Base-by-base conservation (phyloP, 2,329 filamentous ascomycete species). In the Fusarium burgessii region DNA sequence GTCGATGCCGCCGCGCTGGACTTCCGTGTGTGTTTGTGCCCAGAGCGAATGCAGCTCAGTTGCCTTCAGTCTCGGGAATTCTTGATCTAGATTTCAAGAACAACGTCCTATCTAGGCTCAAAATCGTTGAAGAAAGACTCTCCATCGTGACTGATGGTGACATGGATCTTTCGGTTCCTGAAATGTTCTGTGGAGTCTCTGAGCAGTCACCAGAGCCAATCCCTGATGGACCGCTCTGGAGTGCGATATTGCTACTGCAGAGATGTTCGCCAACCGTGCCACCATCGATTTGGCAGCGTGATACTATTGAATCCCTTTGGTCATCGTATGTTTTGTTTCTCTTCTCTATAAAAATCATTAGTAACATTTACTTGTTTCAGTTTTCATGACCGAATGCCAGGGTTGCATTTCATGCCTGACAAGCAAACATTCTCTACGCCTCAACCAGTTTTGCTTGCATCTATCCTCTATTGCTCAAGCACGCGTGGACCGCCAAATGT, bases 51-150 rank as follows among this genome's bases (percentile, higher is more conserved):
- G 62, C 62, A 7, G 62, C 60, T 11, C 62, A 65, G 9, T 11
- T 65, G 1, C 62, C 62, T 0, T 23, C 47, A 5, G 50, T 65
- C 1, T 65, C 62, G 6, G 60, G 63, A 7, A 35, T 36, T n/a
- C 15, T 65, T 20, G 62, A 65, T 38, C 7, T 65, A 40, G 60
- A 65, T 20, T 65, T 65, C 27, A 65, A 65, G 33, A 49, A 45
- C 14, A 65, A 50, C 36, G 18, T 65, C 12, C 7, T 65, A 0
- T 65, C 62, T 3, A 11, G 62, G 7, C n/a, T 65, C 0, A 65
- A 58, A 7, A 38, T 49, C 3, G 25, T 65, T 1, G 60, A 65
- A 23, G 62, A 65, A 2, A 32, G 62, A 1, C 15, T 65, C 0
- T 45, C 42, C 7, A 54, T 58, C 2, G 7, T 40, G 13, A 1